Base-by-base conservation (phyloP, 768 basidiomycete genomes). In the Boletales sp. region DNA sequence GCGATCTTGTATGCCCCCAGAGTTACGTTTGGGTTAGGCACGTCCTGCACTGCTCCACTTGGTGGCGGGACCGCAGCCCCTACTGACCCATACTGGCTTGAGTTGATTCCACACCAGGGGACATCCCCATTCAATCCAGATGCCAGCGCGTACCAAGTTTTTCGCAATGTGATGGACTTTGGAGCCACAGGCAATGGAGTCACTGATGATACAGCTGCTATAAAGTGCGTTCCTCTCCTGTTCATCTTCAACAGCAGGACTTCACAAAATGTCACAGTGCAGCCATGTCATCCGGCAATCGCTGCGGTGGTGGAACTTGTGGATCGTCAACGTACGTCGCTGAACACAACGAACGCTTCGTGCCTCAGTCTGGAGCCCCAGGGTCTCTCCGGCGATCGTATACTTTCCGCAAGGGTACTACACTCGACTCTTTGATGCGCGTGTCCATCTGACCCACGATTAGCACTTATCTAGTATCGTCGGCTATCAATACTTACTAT, bases 131-230 rank as follows among this genome's bases (percentile, higher is more conserved):
- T 77, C 66, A 83, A 87, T 61, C 48, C 80, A 0, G 69, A 77
- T 59, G 24, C 17, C 53, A 21, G 72, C 62, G 62, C 67, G 7
- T 90, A 89, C 63, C 71, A 80, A 43, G 85, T 89, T 13, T 89
- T 87, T 65, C 77, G 88, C 36, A 90, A 89, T 58, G 87, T 90
- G 41, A 87, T 85, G 52, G 72, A 75, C 47, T 77, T 70, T 51
- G 74, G 80, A 45, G 80, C 81, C 44, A 70, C 64, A 45, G 74
- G 73, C n/a, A 80, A 87, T 66, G 88, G 88, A 47, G 67, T 80
- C 2, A 78, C 81, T 6, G 88, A 90, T 58, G 89, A 90, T 55
- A 87, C 88, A 7, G 76, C 69, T 19, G 86, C 88, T 2, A 87
- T 88, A 64, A 87, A 86, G 85, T 83, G 45, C 15, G 46, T 37